A percentile compares a stretch with the other conserved stretches of the same genome.
These are phyloP conservation scores for Annulohypoxylon moriforme DNA, from an alignment of 495 filamentous ascomycete species.

Conservation along the genomic window DNA sequence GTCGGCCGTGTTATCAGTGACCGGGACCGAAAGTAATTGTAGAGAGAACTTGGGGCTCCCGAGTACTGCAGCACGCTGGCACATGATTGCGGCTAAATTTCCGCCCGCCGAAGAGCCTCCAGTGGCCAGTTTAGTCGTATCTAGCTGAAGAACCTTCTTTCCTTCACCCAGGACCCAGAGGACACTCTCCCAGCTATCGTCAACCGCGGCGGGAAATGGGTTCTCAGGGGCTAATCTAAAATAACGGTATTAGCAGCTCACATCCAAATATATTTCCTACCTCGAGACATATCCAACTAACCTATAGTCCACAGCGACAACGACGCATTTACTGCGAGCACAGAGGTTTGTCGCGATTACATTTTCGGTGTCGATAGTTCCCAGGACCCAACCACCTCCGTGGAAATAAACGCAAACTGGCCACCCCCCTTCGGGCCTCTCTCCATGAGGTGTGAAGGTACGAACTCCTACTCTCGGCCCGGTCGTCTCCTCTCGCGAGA, in stretches of 20 bases:
- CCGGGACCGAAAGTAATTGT: slow-evolving; percentile 68
- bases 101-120: slow-evolving; percentile 68
- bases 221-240: slow-evolving; percentile 65
- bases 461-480: slow-evolving; percentile 61
- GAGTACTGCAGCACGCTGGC: slow-evolving; percentile 61
- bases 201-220: slow-evolving; percentile 66
- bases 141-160: slow-evolving; percentile 53
- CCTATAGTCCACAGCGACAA: slow-evolving; percentile 68
- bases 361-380: slow-evolving; percentile 69
- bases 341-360: slow-evolving; percentile 68
- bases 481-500: slow-evolving; percentile 58
- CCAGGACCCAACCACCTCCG: slow-evolving; percentile 70
- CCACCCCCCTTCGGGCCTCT: slow-evolving; percentile 61
- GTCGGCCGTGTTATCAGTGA: slow-evolving; percentile 67
- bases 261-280: background rate
- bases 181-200: slow-evolving; percentile 68
- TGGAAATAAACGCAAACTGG: slow-evolving; percentile 68
- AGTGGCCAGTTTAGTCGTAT: slow-evolving; percentile 61
- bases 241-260: background rate
- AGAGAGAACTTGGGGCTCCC: slow-evolving; percentile 54
- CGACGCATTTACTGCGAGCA: slow-evolving; percentile 60
- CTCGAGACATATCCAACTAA: slow-evolving; percentile 39
- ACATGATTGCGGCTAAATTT: slow-evolving; percentile 66
- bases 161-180: slow-evolving; percentile 63
- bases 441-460: slow-evolving; percentile 61